A percentile compares a stretch with the other conserved stretches of the same genome.
Evolutionary conservation across 257 asterid genomes (phyloP).

Genomic region (Nicotiana benthamiana): DNA sequence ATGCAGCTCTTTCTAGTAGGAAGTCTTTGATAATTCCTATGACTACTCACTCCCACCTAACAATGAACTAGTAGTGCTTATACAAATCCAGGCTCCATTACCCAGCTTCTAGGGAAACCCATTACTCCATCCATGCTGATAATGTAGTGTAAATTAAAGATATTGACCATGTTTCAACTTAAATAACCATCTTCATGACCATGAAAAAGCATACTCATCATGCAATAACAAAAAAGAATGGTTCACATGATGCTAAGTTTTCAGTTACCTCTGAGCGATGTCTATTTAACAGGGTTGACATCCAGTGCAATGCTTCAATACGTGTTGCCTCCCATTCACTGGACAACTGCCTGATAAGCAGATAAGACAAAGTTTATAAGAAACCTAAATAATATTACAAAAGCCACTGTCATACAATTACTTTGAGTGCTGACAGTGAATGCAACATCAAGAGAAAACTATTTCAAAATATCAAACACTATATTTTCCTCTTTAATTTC

Average conservation of each 20-base stretch:
- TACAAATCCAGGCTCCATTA: background rate
- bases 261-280: conserved; percentile 65
- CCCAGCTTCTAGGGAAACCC: background rate
- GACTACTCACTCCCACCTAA: background rate
- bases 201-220: background rate
- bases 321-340: conserved; percentile 99
- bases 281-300: conserved; percentile 58
- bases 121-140: background rate
- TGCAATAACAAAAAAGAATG: background rate
- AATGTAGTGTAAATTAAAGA: background rate
- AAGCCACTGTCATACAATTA: background rate
- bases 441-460: background rate
- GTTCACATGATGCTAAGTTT: background rate
- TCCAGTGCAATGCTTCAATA: conserved; percentile 96
- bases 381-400: background rate
- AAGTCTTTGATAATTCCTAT: background rate
- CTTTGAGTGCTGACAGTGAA: background rate
- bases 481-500: background rate
- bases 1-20: background rate
- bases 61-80: background rate
- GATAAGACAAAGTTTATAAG: background rate
- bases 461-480: background rate
- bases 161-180: background rate
- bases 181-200: background rate
- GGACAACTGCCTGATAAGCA: conserved; percentile 64